These are phyloP conservation scores for Parathielavia appendiculata DNA, from an alignment of 495 filamentous ascomycete species.

Conservation along the genomic window DNA sequence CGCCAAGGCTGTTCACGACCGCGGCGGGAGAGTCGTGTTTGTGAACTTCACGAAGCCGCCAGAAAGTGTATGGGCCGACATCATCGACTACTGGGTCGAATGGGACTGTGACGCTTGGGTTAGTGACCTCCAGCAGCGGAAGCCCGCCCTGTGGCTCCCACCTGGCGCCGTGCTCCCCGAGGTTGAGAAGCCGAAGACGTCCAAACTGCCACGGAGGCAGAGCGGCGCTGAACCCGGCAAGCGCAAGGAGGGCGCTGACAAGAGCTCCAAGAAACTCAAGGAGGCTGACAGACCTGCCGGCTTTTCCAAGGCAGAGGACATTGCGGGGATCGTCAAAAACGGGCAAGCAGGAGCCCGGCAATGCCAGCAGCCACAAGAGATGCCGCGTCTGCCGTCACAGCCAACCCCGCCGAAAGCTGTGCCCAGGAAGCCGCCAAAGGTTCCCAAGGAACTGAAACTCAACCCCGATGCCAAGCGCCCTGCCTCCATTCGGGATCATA, in stretches of 20 bases:
- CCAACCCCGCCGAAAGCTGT: conserved; percentile 7
- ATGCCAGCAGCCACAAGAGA: background rate
- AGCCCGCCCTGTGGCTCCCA: conserved; percentile 53
- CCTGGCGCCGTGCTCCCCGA: conserved; percentile 34
- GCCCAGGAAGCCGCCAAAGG: background rate
- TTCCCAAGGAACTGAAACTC: conserved; percentile 19
- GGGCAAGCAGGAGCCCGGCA: background rate
- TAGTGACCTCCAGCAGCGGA: conserved; percentile 49
- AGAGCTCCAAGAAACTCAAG: conserved; percentile 20
- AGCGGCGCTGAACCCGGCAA: conserved; percentile 27
- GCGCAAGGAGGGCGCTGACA: conserved; percentile 23
- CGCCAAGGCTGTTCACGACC: conserved; percentile 61
- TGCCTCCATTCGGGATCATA: conserved; percentile 33
- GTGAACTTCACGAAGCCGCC: conserved; percentile 64
- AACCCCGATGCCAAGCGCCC: conserved; percentile 35
- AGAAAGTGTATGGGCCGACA: conserved; percentile 61
- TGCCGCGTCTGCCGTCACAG: background rate
- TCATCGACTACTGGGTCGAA: conserved; percentile 63
- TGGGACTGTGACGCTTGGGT: conserved; percentile 74
- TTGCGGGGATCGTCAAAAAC: background rate
- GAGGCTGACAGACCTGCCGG: conserved; percentile 7
- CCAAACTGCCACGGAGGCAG: conserved; percentile 26
- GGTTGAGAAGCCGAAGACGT: conserved; percentile 31
- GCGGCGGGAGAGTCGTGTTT: conserved; percentile 60
- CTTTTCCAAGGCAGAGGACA: conserved; percentile 11